phyloP scores from a whole-genome alignment of 805 yeast genomes.

The Spathaspora girioi region DNA sequence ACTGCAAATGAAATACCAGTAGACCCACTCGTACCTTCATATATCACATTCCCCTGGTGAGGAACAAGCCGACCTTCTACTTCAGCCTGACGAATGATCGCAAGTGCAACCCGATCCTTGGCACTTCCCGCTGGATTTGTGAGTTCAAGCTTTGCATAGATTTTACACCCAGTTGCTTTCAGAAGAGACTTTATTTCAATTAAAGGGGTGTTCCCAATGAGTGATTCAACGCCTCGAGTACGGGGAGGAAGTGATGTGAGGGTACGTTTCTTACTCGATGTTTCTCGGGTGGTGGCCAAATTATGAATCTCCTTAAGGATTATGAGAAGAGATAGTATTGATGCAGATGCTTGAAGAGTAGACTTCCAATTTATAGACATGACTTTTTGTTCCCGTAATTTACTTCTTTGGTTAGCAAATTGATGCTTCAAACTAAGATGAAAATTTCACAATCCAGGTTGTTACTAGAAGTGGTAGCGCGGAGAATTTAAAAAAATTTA shows the following conservation, averaged over 20 bases:
- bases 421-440: too few relatives aligned
- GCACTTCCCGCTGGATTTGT: slow-evolving; percentile 94
- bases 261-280: not conserved
- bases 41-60: slow-evolving; percentile 64
- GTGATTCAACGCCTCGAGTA: slow-evolving; percentile 61
- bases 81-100: slow-evolving; percentile 73
- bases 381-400: not conserved
- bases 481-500: too few relatives aligned
- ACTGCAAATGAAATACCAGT: slow-evolving; percentile 94
- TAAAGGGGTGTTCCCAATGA: slow-evolving; percentile 90
- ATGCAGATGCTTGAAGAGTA: slow-evolving; percentile 9
- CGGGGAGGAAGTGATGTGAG: slow-evolving; percentile 22
- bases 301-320: slow-evolving; percentile 6
- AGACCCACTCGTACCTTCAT: slow-evolving; percentile 96
- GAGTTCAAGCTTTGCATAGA: slow-evolving; percentile 84
- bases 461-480: too few relatives aligned
- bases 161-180: slow-evolving; percentile 68
- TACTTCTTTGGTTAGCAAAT: not conserved
- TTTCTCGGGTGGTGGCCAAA: not conserved
- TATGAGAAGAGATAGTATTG: slow-evolving; percentile 7
- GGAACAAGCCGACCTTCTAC: slow-evolving; percentile 52
- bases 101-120: slow-evolving; percentile 88
- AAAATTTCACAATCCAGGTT: not conserved
- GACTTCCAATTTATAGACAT: slow-evolving; percentile 8
- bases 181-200: slow-evolving; percentile 71